Conservation (phyloP, 2,329 filamentous ascomycete species). For the Fusarium sp. region DNA sequence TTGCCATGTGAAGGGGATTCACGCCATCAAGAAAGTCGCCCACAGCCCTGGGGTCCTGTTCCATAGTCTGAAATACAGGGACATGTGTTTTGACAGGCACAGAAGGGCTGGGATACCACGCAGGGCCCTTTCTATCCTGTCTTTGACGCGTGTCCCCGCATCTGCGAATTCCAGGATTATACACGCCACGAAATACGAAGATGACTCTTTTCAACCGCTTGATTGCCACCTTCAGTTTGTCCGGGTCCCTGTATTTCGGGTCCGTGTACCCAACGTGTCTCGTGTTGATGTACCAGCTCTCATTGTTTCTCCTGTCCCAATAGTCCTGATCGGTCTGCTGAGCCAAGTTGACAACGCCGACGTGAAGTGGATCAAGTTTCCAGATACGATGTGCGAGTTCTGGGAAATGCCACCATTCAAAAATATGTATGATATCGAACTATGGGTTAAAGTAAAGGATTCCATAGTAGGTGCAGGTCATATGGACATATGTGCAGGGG, state of each 20-base stretch:
- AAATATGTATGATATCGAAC: not conserved
- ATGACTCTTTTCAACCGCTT: not conserved
- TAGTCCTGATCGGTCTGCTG: not conserved
- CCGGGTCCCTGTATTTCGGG: too few species aligned
- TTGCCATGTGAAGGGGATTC: rapidly evolving
- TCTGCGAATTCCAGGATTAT: not conserved
- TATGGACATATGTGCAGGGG: not conserved
- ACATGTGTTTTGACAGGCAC: not conserved
- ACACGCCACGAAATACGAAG: not conserved
- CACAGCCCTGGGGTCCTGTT: not conserved
- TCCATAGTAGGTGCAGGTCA: not conserved
- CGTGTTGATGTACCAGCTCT: too few species aligned
- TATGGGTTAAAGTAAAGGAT: not conserved
- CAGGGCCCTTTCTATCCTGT: too few species aligned
- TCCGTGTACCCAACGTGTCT: too few species aligned
- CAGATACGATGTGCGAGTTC: not conserved
- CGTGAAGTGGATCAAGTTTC: not conserved
- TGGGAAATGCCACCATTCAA: not conserved
- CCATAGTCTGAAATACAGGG: not conserved
- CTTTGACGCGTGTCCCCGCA: rapidly evolving
- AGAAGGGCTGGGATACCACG: not conserved
- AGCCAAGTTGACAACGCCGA: not conserved
- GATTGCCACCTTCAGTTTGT: not conserved
- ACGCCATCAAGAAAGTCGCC: not conserved
- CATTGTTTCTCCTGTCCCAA: too few species aligned